A percentile compares a stretch with the other conserved stretches of the same genome.
Conservation (phyloP, 768 basidiomycete species). For the Podaxis sp. region DNA sequence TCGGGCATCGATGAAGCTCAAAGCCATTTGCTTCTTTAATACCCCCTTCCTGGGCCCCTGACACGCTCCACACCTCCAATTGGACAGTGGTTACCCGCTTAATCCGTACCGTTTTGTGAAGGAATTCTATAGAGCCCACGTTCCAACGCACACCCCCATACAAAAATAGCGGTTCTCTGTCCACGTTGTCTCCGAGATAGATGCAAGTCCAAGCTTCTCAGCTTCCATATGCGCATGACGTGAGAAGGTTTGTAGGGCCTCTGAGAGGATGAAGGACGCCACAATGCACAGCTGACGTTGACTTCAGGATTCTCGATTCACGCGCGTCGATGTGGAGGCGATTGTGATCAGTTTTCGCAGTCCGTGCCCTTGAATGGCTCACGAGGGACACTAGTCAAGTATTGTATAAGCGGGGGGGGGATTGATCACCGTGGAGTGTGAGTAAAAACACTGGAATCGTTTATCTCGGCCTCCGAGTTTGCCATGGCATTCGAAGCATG, state of each 20-base stretch:
- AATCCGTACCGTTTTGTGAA: neutral
- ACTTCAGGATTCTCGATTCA: neutral
- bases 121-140: neutral
- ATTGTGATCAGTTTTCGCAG: neutral
- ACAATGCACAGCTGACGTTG: neutral
- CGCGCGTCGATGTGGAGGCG: neutral
- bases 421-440: too few relatives aligned
- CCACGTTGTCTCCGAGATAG: constrained; percentile 3
- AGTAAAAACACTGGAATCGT: too few relatives aligned
- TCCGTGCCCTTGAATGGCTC: neutral
- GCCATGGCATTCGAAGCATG: too few relatives aligned
- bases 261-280: neutral
- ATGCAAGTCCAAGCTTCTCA: neutral
- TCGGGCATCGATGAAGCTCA: neutral
- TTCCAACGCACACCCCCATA: neutral
- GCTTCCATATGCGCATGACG: neutral
- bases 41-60: neutral
- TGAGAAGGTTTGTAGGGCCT: neutral
- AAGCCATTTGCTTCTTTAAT: neutral
- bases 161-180: neutral
- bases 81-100: neutral
- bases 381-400: neutral
- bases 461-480: too few relatives aligned
- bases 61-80: neutral
- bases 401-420: too few relatives aligned